A percentile compares a stretch with the other conserved stretches of the same genome.
These are phyloP conservation scores for Melampsora americana DNA, from an alignment of 1,284 basidiomycete species.

Conservation along the genomic window DNA sequence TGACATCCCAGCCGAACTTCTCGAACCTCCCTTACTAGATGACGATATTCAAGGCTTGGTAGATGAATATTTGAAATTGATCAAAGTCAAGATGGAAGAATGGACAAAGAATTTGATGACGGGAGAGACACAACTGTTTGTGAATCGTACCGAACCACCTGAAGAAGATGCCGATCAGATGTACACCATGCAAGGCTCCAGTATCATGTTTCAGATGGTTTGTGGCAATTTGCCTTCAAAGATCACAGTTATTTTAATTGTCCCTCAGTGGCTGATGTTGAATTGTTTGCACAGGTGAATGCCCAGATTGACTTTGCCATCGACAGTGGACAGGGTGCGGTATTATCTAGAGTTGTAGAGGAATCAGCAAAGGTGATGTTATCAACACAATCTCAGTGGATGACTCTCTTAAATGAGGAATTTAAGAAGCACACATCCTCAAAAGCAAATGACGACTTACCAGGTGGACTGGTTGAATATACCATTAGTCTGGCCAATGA, in stretches of 20 bases:
- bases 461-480: constrained; percentile 88
- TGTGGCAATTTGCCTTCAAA: background rate
- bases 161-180: constrained; percentile 83
- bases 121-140: constrained; percentile 82
- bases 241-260: too few relatives aligned
- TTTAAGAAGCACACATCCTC: constrained; percentile 77
- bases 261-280: constrained; percentile 14
- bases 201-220: constrained; percentile 83
- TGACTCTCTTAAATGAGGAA: constrained; percentile 75
- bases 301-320: constrained; percentile 92
- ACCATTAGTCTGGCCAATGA: constrained; percentile 97
- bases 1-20: constrained; percentile 75
- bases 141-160: constrained; percentile 74
- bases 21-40: constrained; percentile 76
- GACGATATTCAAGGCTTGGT: constrained; percentile 90
- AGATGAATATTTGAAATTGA: constrained; percentile 90
- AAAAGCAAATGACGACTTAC: constrained; percentile 70
- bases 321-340: constrained; percentile 90
- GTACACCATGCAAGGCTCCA: constrained; percentile 85
- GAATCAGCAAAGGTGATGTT: constrained; percentile 89
- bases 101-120: constrained; percentile 93
- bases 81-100: constrained; percentile 93
- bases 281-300: constrained; percentile 63
- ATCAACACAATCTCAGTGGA: constrained; percentile 83
- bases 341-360: constrained; percentile 82